Evolutionary conservation across 2,329 filamentous ascomycete species (phyloP), one percentile per base, ranked within the genome.

Genomic region (Coniochaeta pulveracea): DNA sequence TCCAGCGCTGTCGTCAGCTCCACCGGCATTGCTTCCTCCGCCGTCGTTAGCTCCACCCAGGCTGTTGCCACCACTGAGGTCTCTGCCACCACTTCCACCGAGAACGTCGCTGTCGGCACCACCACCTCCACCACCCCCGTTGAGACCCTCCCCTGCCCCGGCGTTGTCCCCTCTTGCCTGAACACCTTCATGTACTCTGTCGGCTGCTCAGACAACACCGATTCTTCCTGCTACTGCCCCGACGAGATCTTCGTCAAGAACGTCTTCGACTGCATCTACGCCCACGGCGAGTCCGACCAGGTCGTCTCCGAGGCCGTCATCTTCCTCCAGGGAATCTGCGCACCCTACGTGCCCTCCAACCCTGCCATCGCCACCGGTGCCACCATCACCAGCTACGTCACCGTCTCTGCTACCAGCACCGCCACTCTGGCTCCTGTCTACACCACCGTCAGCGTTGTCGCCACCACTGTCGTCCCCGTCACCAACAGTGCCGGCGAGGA

Each of bases 251-350:
- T 91, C 60, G 82, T 86, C 51, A 66, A 76, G 56, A 79, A 78
- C 51, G 76, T 95, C 54, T 89, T 83, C 56, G 63, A 72, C 40
- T 96, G 89, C 62, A 68, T 96, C 47, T 75, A 79, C 49, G 72
- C 86, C 37, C 80, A 86, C 69, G 81, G 78, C 42, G 67, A 69
- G 38, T 69, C 69, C 38, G 69, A 78, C 40, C 63, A 71, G 28
- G 71, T 83, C 51, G 68, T 89, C 46, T 66, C 74, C 35, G 61
- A 76, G 46, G 84, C 85, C 39, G 69, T 91, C 38, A 71, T 72
- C 48, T 94, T 84, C 74, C 80, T 95, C 67, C 80, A 88, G 58
- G 88, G 88, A 55, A 84, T 96, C 60, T 96, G 89, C 64, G 85
- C 82, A 37, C 61, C 70, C 34, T 79, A 80, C 58, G 70, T 85